phyloP scores from a whole-genome alignment of 2,329 filamentous ascomycete genomes.

The Clonostachys rosea region DNA sequence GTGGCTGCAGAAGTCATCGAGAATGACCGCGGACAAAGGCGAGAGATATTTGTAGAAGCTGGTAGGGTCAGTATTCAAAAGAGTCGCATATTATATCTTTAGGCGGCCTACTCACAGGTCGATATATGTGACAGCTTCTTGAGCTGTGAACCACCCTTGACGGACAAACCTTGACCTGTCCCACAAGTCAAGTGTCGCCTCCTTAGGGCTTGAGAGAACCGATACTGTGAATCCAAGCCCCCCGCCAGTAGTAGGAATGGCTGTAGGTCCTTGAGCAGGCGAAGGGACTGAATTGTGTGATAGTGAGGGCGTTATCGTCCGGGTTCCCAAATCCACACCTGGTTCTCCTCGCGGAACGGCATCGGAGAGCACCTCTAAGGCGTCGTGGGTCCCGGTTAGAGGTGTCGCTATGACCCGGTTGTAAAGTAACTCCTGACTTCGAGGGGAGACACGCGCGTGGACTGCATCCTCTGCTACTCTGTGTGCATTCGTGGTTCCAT shows the following conservation, averaged over 20 bases:
- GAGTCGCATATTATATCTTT: too few species aligned
- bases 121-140: slow-evolving; percentile 15
- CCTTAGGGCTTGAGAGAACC: slow-evolving; percentile 9
- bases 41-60: neutral
- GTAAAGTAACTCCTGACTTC: neutral
- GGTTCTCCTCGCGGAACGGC: neutral
- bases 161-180: slow-evolving; percentile 15
- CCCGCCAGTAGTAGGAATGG: neutral
- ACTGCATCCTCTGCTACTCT: too few species aligned
- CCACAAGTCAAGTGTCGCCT: slow-evolving; percentile 12
- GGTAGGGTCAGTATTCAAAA: too few species aligned
- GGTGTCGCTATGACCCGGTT: neutral
- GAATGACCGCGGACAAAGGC: neutral
- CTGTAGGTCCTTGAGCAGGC: neutral
- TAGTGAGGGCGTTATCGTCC: neutral
- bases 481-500: too few species aligned
- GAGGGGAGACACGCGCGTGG: too few species aligned
- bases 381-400: neutral
- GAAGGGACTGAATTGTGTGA: neutral
- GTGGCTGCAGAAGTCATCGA: slow-evolving; percentile 1
- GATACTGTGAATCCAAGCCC: slow-evolving; percentile 3
- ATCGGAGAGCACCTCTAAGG: neutral
- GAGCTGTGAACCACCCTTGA: slow-evolving; percentile 15
- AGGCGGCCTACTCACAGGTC: slow-evolving; percentile 6
- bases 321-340: neutral